Base-by-base conservation (phyloP, 176 grass and related monocot species). In the Miscanthus lutarioriparius region DNA sequence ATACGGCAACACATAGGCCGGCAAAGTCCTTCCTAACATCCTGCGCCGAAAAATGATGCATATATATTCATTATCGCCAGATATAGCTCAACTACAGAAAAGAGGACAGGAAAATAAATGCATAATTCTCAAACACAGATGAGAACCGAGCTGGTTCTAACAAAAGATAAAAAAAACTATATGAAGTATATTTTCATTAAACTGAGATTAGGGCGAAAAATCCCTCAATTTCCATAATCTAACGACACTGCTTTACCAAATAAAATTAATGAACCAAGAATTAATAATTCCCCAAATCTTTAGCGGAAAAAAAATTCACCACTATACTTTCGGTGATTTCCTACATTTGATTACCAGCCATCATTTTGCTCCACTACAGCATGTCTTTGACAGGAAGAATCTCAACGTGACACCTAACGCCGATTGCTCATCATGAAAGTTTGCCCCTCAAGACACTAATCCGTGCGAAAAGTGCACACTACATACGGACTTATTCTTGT, bases 331-430 rank as follows among this genome's bases (percentile, higher is more conserved):
- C 27, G 65, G 68, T 77, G 53, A 74, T 83, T 47, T 85, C 43
- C 49, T 72, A 39, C 58, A 84, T 32, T 84, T 84, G 82, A 56
- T 74, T 83, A 88, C 63, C n/a, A 64, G 7, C 20, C 64, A 64
- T 73, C 64, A 88, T 80, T 79, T 86, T 17, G 74, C 64, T 72
- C 81, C 84, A 86, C 82, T 76, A 58, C 17, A 88, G 63, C 69
- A 63, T 63, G 63, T 77, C 83, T 84, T 90, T 86, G 2, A 5
- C 40, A 12, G 53, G 80, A 88, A 84, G 85, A 88, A 88, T 95
- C 40, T 76, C 80, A 85, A 80, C 76, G 2, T 49, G 74, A 81
- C 83, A 88, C 78, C 73, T 87, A 76, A 83, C 78, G 48, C 71
- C 4, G 63, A 72, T 64, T 75, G 73, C 32, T 72, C 61, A 84